Percentiles rank a stretch among this genome's conserved stretches.
Conservation (phyloP, 139 green algal genomes). For the Ettlia oleoabundans region DNA sequence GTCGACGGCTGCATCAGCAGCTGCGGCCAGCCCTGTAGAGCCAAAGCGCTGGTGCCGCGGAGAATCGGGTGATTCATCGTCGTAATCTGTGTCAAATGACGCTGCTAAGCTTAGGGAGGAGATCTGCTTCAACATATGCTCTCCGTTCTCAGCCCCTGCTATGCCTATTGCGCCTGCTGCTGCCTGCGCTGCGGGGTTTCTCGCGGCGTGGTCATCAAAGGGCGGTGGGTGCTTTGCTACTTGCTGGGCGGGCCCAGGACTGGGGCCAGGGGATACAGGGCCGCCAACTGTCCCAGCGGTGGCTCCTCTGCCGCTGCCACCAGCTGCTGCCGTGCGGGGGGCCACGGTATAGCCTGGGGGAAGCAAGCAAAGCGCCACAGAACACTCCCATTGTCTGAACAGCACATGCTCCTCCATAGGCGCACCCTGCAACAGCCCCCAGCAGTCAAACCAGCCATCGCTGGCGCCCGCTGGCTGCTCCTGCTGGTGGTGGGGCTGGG, state of each 20-base stretch:
- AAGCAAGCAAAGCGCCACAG: conserved; percentile 39
- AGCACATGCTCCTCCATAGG: conserved; percentile 41
- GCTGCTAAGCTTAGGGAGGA: not conserved
- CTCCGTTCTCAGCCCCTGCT: not conserved
- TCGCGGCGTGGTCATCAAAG: not conserved
- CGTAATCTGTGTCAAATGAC: not conserved
- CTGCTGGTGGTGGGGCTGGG: not conserved
- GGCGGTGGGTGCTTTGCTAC: too few relatives aligned
- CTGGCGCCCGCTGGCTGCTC: not conserved
- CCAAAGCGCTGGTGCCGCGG: not conserved
- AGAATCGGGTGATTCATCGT: not conserved
- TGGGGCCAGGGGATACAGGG: too few relatives aligned
- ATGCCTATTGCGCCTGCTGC: not conserved
- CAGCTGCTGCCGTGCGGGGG: not conserved
- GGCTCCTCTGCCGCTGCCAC: not conserved
- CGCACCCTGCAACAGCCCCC: not conserved
- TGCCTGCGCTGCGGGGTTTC: not conserved
- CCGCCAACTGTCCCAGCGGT: not conserved
- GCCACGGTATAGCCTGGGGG: conserved; percentile 35
- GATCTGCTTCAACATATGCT: not conserved
- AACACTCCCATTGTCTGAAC: conserved; percentile 57
- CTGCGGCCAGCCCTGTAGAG: not conserved
- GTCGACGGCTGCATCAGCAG: too few relatives aligned
- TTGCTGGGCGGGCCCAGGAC: too few relatives aligned
- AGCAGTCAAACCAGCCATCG: not conserved